A percentile compares a stretch with the other conserved stretches of the same genome.
These are phyloP conservation scores for Rubia tinctorum DNA, from an alignment of 305 asterid genomes.

Conservation along the genomic window DNA sequence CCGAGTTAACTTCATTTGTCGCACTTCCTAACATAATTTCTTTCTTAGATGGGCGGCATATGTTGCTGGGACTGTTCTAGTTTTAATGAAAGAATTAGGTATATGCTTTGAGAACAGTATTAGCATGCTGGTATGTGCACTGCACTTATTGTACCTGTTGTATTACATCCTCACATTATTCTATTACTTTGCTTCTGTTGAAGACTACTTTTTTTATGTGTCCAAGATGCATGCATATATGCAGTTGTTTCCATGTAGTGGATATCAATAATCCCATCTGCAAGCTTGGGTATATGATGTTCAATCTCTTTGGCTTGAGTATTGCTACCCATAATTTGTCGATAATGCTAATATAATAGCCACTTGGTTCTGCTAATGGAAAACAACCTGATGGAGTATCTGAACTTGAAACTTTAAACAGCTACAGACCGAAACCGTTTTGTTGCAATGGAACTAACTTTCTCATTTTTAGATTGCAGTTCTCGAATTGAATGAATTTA, in stretches of 20 bases:
- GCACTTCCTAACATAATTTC: conserved; percentile 30
- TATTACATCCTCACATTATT: background rate
- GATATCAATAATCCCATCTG: background rate
- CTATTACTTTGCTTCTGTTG: background rate
- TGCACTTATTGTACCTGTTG: background rate
- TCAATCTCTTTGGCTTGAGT: background rate
- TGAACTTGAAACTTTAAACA: background rate
- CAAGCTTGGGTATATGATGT: background rate
- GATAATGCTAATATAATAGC: background rate
- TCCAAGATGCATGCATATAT: background rate
- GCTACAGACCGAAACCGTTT: background rate
- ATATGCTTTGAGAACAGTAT: conserved; percentile 75
- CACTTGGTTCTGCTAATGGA: background rate
- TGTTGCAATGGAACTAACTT: background rate
- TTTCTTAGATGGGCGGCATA: conserved; percentile 94
- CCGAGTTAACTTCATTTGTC: conserved; percentile 15
- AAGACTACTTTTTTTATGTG: background rate
- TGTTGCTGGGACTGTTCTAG: conserved; percentile 95
- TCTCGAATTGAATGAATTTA: background rate
- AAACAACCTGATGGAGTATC: background rate
- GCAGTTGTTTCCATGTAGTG: background rate
- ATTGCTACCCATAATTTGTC: background rate
- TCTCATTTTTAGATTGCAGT: background rate
- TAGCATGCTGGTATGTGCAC: conserved; percentile 63
- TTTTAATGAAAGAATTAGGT: conserved; percentile 88